Evolutionary conservation across 2,329 filamentous ascomycete genomes (phyloP).

Genomic region (Epichloe festucae): DNA sequence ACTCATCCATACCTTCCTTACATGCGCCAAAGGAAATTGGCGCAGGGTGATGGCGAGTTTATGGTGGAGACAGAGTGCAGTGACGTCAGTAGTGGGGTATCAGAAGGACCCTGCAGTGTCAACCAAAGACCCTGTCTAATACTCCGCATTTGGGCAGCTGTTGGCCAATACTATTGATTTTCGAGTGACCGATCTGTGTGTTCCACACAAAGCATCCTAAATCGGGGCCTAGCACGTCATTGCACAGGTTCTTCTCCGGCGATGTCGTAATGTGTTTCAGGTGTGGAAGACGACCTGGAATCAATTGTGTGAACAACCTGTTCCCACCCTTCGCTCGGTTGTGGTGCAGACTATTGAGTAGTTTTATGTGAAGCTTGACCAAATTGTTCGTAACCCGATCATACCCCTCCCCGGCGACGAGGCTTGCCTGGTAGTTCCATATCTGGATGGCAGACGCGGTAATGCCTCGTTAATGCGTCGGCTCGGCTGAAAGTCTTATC

Average conservation of each 20-base stretch:
- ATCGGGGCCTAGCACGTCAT: slow-evolving; percentile 4
- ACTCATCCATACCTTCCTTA: not conserved
- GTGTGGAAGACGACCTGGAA: not conserved
- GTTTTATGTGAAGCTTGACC: too few species aligned
- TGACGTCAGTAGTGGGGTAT: slow-evolving; percentile 19
- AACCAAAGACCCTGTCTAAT: slow-evolving; percentile 1
- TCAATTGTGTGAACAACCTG: too few species aligned
- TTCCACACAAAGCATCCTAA: not conserved
- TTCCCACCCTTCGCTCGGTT: too few species aligned
- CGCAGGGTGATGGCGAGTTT: slow-evolving; percentile 14
- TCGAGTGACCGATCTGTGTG: slow-evolving; percentile 1
- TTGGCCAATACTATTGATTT: not conserved
- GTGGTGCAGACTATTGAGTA: too few species aligned
- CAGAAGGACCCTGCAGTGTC: slow-evolving; percentile 4
- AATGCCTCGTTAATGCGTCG: slow-evolving; percentile 87
- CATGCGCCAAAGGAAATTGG: not conserved
- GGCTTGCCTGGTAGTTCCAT: slow-evolving; percentile 64
- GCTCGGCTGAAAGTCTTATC: slow-evolving; percentile 96
- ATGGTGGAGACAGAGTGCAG: slow-evolving; percentile 4
- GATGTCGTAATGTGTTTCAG: not conserved
- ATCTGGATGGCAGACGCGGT: slow-evolving; percentile 87
- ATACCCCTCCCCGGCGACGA: slow-evolving; percentile 16
- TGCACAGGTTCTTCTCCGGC: not conserved
- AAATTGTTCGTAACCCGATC: not conserved
- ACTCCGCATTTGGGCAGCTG: not conserved